These are phyloP conservation scores for Agaricus subrufescens DNA, from an alignment of 768 basidiomycete species.

Conservation along the genomic window DNA sequence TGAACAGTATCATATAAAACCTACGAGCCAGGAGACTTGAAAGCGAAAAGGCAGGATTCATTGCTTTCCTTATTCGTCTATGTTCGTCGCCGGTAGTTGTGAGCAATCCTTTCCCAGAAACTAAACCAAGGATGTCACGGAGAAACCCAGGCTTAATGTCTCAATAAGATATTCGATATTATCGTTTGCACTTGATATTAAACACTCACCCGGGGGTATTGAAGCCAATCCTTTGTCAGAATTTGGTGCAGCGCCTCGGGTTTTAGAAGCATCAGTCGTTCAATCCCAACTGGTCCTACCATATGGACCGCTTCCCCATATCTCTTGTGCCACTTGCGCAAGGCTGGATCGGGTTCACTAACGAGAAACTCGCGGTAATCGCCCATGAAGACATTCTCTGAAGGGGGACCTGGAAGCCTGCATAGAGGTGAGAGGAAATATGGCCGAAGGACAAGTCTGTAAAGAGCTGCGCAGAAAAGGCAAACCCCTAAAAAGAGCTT, in stretches of 20 bases:
- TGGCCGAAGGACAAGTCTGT: conserved; percentile 26
- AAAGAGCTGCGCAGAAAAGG: conserved; percentile 10
- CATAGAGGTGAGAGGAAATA: conserved; percentile 25
- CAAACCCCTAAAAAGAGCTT: neutral
- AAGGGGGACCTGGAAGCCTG: conserved; percentile 21
- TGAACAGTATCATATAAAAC: conserved; percentile 5
- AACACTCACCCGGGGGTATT: conserved; percentile 36
- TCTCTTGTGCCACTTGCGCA: conserved; percentile 41
- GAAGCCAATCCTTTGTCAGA: conserved; percentile 38
- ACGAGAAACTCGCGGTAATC: conserved; percentile 33
- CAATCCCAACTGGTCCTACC: conserved; percentile 41
- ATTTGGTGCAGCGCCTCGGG: conserved; percentile 43
- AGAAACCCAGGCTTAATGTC: conserved; percentile 35
- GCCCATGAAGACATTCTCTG: conserved; percentile 26
- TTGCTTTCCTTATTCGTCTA: conserved; percentile 43
- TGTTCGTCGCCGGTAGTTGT: conserved; percentile 47
- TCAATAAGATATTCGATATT: neutral
- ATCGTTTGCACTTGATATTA: neutral
- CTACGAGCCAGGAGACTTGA: conserved; percentile 35
- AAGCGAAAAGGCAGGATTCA: conserved; percentile 50
- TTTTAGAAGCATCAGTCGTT: conserved; percentile 38
- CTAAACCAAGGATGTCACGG: conserved; percentile 35
- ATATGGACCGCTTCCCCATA: conserved; percentile 39
- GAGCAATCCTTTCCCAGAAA: conserved; percentile 41
- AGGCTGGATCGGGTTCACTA: conserved; percentile 37